Evolutionary conservation across 371 early-diverging fungal species (phyloP), one percentile per base, ranked within the genome.

Genomic region (Encephalitozoon intestinalis): DNA sequence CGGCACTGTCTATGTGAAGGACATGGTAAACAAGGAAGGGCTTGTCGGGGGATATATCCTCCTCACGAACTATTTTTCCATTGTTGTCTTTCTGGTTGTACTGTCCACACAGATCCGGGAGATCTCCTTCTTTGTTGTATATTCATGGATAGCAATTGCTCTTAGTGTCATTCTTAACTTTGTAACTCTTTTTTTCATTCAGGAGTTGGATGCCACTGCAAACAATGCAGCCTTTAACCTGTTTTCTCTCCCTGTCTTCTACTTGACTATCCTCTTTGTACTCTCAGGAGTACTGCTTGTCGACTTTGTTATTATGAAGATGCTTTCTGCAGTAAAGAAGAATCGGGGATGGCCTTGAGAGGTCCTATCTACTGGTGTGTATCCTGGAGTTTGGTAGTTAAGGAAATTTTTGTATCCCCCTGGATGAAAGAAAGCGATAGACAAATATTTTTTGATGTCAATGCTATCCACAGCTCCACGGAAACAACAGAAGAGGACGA

Each of bases 21-120:
- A 73, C 51, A n/a, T 79, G 30, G 26, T 66, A 11, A 63, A 18
- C 21, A 11, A 7, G 3, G 3, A 28, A 11, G 82, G 82, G 63
- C 58, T 49, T 6, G 49, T 77, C 26, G 72, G 66, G 6, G 79
- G 79, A 54, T 82, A 79, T 41, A 39, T 21, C 23, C 63, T 39
- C 46, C 6, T 76, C 2, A 76, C 70, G 23, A 78, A 73, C 67
- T 43, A 70, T 9, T 68, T 75, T 26, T 73, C 76, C 6, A 21
- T 79, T 8, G 37, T 82, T 28, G 79, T 82, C 1, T 79, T 82
- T 65, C 63, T 28, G 31, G 53, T 77, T 21, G 78, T 82, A 18
- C 40, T 82, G 15, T 18, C 77, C 9, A 49, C 73, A 26, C 82
- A 82, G 65, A 65, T 77, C n/a, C 65, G 78, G 34, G 11, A 37